Percentiles rank a stretch among this genome's conserved stretches.
Conservation (phyloP, 163 green algal genomes). For the Prototheca wickerhamii region DNA sequence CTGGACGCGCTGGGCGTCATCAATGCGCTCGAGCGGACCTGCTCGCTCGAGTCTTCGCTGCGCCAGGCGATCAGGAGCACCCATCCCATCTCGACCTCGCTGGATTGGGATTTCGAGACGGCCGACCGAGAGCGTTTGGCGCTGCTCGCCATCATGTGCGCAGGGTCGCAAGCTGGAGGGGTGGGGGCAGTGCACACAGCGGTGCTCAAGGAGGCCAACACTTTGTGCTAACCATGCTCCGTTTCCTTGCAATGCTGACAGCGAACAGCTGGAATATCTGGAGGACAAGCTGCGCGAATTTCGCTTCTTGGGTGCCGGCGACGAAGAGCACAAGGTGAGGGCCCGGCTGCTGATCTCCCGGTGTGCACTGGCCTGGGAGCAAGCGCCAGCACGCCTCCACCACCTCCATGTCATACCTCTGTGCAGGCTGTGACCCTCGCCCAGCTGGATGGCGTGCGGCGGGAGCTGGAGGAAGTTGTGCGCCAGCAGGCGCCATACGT, state of each 20-base stretch:
- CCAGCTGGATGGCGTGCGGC: slow-evolving; percentile 41
- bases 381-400: too few species aligned
- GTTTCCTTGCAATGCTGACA: slow-evolving; percentile 14
- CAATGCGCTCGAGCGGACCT: slow-evolving; percentile 33
- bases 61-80: slow-evolving; percentile 45
- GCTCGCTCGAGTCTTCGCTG: slow-evolving; percentile 36
- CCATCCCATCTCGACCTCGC: slow-evolving; percentile 37
- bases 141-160: slow-evolving; percentile 38
- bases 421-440: slow-evolving; percentile 34
- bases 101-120: slow-evolving; percentile 34
- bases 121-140: slow-evolving; percentile 40
- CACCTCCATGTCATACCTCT: neutral
- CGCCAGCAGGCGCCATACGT: slow-evolving; percentile 12
- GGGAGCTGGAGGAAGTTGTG: slow-evolving; percentile 33
- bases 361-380: too few species aligned
- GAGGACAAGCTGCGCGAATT: slow-evolving; percentile 51
- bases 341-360: too few species aligned
- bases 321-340: slow-evolving; percentile 34
- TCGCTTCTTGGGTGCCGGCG: slow-evolving; percentile 14
- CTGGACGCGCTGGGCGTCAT: slow-evolving; percentile 34
- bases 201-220: neutral
- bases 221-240: neutral
- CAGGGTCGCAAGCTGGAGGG: neutral
- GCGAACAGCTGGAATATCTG: slow-evolving; percentile 43
- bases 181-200: neutral